phyloP scores from a whole-genome alignment of 108 stramenopile species.

The Skeletonema grethae region DNA sequence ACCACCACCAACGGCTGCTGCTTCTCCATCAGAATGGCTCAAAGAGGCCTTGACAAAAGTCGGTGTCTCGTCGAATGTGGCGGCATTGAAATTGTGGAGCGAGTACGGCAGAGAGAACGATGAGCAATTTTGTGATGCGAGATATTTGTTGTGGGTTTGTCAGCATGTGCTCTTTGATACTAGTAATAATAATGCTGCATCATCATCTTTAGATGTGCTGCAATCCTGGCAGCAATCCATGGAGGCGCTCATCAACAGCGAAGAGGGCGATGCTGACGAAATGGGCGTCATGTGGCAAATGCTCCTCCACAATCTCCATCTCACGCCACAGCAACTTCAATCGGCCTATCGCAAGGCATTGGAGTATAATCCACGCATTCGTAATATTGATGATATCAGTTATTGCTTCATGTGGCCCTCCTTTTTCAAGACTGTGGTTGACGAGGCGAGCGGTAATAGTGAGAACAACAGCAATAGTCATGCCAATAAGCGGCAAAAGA shows the following conservation, averaged over 20 bases:
- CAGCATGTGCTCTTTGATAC: neutral
- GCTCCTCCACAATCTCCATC: slow-evolving; percentile 11
- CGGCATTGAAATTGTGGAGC: neutral
- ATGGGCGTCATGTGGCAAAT: slow-evolving; percentile 20
- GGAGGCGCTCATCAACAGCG: neutral
- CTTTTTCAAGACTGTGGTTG: slow-evolving; percentile 10
- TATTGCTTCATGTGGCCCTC: slow-evolving; percentile 23
- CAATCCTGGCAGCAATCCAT: neutral
- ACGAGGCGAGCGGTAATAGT: neutral
- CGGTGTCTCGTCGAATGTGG: neutral
- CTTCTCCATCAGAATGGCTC: neutral
- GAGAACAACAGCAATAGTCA: too few species aligned
- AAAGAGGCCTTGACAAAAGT: neutral
- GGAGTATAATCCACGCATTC: slow-evolving; percentile 3
- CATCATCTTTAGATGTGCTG: neutral
- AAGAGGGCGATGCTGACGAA: too few species aligned
- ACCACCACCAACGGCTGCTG: neutral
- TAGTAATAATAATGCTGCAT: neutral
- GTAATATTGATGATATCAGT: neutral
- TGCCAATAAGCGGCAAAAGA: too few species aligned
- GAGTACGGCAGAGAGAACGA: neutral
- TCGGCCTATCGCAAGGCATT: neutral
- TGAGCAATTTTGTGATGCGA: neutral
- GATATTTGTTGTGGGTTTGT: neutral
- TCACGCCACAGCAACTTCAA: slow-evolving; percentile 5